phyloP scores from a whole-genome alignment of 2,329 filamentous ascomycete genomes.

The Camillea tinctor region DNA sequence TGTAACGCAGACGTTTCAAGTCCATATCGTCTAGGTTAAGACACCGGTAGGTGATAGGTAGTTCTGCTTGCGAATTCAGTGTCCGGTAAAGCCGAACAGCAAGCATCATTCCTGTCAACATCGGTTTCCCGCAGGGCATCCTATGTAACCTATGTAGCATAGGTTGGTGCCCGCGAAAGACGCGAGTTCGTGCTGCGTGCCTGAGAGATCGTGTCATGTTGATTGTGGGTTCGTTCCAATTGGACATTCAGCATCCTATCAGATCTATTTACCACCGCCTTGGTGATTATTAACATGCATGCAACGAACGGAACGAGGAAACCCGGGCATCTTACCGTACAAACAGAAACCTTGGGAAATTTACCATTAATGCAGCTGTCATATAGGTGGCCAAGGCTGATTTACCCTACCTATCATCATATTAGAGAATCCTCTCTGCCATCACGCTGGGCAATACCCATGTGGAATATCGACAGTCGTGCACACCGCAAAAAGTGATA shows the following conservation, averaged over 20 bases:
- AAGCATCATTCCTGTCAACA: conserved; percentile 6
- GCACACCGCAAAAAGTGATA: background rate
- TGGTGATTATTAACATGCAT: background rate
- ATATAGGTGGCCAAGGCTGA: background rate
- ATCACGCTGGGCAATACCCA: background rate
- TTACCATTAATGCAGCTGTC: background rate
- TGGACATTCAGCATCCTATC: background rate
- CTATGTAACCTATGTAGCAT: background rate
- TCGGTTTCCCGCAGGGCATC: conserved; percentile 1
- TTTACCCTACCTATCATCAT: background rate
- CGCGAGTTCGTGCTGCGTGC: background rate
- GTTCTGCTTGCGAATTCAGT: background rate
- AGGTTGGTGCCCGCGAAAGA: background rate
- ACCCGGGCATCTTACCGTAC: background rate
- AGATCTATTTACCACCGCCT: background rate
- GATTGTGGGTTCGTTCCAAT: background rate
- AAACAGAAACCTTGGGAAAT: background rate
- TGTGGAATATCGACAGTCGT: background rate
- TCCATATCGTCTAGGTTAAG: background rate
- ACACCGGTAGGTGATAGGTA: too few relatives aligned
- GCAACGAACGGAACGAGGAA: background rate
- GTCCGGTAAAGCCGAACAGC: conserved; percentile 2
- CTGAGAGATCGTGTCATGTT: conserved; percentile 1
- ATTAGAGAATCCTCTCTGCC: background rate
- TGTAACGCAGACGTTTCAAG: background rate